Percentiles rank a stretch among this genome's conserved stretches.
phyloP scores from a whole-genome alignment of 2,329 filamentous ascomycete species.

The Harringtonia lauricola region DNA sequence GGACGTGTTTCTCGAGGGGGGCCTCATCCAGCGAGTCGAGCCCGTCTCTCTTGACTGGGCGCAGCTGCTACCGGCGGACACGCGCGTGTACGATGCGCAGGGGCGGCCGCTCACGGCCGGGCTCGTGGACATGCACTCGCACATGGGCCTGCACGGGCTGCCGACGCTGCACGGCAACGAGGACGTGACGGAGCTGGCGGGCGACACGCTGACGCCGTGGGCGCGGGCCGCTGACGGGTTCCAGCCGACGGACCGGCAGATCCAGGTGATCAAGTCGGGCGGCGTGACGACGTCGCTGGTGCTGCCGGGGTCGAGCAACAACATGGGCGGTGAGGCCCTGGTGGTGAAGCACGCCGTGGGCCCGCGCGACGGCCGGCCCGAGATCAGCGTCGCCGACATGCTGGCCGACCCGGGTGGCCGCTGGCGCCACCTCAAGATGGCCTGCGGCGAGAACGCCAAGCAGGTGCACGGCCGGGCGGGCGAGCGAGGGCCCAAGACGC shows the following conservation, averaged over 20 bases:
- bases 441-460: conserved; percentile 34
- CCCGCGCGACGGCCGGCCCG: conserved; percentile 15
- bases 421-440: conserved; percentile 33
- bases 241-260: conserved; percentile 28
- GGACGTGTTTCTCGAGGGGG: too few relatives aligned
- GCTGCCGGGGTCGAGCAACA: conserved; percentile 30
- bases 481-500: conserved; percentile 9
- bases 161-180: conserved; percentile 19
- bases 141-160: conserved; percentile 24
- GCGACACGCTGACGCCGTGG: conserved; percentile 26
- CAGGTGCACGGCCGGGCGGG: conserved; percentile 20
- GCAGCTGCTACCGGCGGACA: too few relatives aligned
- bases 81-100: conserved; percentile 21
- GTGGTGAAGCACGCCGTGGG: conserved; percentile 27
- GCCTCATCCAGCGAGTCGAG: too few relatives aligned
- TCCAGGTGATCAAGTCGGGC: conserved; percentile 27
- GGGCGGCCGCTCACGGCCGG: conserved; percentile 30
- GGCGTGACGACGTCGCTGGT: conserved; percentile 34
- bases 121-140: conserved; percentile 34
- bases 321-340: conserved; percentile 32
- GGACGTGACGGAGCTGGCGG: conserved; percentile 27
- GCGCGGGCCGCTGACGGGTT: conserved; percentile 26
- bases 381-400: conserved; percentile 15
- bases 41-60: too few relatives aligned
- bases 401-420: too few relatives aligned